Evolutionary conservation across 192 early-diverging fungal genomes (phyloP), one percentile per base, ranked within the genome.

Genomic region (Backusella tuberculispora): DNA sequence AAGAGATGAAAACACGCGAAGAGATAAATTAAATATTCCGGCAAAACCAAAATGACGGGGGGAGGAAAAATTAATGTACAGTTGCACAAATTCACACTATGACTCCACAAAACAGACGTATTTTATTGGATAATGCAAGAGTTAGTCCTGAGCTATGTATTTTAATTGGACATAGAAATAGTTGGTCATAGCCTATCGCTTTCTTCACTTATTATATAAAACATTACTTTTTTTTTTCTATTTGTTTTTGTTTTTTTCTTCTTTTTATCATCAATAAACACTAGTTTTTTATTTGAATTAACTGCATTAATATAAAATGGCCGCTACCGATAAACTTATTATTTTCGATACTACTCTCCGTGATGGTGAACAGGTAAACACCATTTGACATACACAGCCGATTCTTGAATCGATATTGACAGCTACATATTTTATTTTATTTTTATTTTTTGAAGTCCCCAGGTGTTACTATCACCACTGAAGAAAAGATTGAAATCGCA

Each of bases 271-370:
- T 70, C 29, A 1, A 34, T 47, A 26, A 44, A 44, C 15, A 15
- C 19, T 19, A 8, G 21, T 45, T 26, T 45, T 46, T 70, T n/a
- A 34, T 34, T 34, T 34, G 29, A 34, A 24, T 60, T 60, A 24
- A 56, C 53, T 56, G 21, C 53, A 56, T 56, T 56, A 56, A 56
- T 56, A 26, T 19, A 67, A 42, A n/a, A 50, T 48, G 43, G 40
- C 48, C 15, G 21, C 66, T 14, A 76, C 43, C 13, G 84, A 93
- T 26, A 94, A 93, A 81, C 87, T 98, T 5, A 94, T 97, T 75
- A 90, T 99, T 74, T 98, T 98, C 77, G 96, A 99, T 79, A 99
- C 97, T 6, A 95, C 96, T 48, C 92, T 99, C 29, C 91, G 97
- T 75, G 97, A 99, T 79, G 97, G 97, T 65, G 97, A 99, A 81